Percentiles rank a stretch among this genome's conserved stretches.
These are phyloP conservation scores for Backusella westeae DNA, from an alignment of 192 early-diverging fungal genomes.

Conservation along the genomic window DNA sequence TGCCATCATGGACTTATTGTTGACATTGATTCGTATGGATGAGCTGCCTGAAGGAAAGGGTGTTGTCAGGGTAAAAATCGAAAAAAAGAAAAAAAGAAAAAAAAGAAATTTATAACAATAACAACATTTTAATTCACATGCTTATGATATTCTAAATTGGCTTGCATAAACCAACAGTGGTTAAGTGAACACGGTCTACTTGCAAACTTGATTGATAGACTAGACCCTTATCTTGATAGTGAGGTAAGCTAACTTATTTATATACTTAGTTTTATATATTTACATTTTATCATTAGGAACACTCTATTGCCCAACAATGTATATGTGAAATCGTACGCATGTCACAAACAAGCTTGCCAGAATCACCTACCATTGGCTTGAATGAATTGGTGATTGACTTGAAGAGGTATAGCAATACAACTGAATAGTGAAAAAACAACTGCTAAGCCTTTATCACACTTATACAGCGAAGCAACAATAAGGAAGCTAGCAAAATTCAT, in stretches of 20 bases:
- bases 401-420: conserved; percentile 26
- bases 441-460: neutral
- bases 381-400: conserved; percentile 36
- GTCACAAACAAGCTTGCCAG: conserved; percentile 37
- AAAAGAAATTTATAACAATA: neutral
- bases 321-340: conserved; percentile 41
- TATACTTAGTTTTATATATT: neutral
- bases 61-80: conserved; percentile 70
- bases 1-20: conserved; percentile 85
- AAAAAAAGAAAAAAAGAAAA: conserved; percentile 7
- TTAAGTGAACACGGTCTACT: conserved; percentile 81
- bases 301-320: conserved; percentile 41
- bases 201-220: conserved; percentile 66
- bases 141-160: conserved; percentile 12
- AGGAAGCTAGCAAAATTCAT: conserved; percentile 81
- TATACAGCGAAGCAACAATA: conserved; percentile 70
- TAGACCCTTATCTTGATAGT: conserved; percentile 78
- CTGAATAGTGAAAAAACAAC: neutral
- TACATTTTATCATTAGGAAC: conserved; percentile 23
- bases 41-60: conserved; percentile 85
- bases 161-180: conserved; percentile 60
- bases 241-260: conserved; percentile 52
- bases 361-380: conserved; percentile 34
- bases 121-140: neutral
- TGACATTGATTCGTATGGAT: conserved; percentile 91